These are phyloP conservation scores for Arctium lappa DNA, from an alignment of 129 eudicot species.

Conservation along the genomic window DNA sequence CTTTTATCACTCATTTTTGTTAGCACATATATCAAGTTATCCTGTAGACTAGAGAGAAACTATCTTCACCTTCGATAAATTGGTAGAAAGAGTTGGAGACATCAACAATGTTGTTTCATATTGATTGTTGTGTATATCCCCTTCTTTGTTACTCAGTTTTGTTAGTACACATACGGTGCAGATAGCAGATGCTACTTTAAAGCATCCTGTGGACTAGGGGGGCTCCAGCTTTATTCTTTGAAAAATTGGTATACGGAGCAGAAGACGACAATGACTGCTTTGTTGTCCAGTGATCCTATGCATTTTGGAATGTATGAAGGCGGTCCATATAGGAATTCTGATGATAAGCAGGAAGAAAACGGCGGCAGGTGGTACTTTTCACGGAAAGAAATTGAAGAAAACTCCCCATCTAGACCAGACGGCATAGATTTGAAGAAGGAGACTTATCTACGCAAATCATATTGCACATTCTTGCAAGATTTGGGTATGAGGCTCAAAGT, in stretches of 20 bases:
- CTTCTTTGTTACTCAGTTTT: slow-evolving; percentile 2
- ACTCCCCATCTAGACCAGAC: slow-evolving; percentile 82
- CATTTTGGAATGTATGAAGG: slow-evolving; percentile 57
- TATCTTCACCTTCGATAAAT: background rate
- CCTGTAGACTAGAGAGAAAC: background rate
- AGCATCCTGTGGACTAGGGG: slow-evolving; percentile 13
- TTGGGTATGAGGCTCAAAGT: slow-evolving; percentile 98
- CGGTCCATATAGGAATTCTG: slow-evolving; percentile 41
- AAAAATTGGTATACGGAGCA: slow-evolving; percentile 19
- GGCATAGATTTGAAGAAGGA: slow-evolving; percentile 93
- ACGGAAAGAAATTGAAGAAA: slow-evolving; percentile 91
- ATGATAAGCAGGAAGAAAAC: slow-evolving; percentile 57
- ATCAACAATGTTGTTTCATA: background rate
- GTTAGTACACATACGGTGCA: slow-evolving; percentile 20
- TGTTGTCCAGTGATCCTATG: slow-evolving; percentile 62
- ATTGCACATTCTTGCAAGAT: slow-evolving; percentile 91
- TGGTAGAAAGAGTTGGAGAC: background rate
- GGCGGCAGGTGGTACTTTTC: slow-evolving; percentile 89
- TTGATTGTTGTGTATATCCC: background rate
- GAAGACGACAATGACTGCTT: slow-evolving; percentile 52
- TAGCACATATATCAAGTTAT: background rate
- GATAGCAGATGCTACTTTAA: slow-evolving; percentile 17
- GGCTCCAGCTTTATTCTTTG: background rate
- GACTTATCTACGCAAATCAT: slow-evolving; percentile 84
- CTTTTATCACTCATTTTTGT: background rate